phyloP scores from a whole-genome alignment of 306 rosid species.

The Carpinus fangiana region DNA sequence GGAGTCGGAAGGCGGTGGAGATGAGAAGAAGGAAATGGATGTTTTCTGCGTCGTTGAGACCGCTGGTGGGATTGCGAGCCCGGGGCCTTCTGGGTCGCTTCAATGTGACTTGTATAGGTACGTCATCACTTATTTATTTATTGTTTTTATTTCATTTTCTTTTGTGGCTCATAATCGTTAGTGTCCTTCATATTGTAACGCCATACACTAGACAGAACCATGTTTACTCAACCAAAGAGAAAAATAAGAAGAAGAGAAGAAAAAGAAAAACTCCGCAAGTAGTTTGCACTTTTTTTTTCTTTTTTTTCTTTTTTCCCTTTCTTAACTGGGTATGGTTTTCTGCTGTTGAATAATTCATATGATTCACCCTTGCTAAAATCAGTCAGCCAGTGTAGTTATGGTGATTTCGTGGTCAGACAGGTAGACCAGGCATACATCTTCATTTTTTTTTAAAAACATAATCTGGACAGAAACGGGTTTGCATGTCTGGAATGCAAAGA shows the following conservation, averaged over 20 bases:
- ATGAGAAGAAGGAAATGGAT: slow-evolving; percentile 34
- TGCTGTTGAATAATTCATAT: not conserved
- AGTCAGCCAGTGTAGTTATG: slow-evolving; percentile 2
- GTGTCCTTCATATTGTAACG: not conserved
- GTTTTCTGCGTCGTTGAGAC: slow-evolving; percentile 78
- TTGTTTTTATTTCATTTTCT: not conserved
- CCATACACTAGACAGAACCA: not conserved
- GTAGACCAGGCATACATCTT: not conserved
- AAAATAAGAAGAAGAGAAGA: not conserved
- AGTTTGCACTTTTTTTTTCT: not conserved
- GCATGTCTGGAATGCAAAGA: not conserved
- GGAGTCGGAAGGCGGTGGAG: slow-evolving; percentile 34
- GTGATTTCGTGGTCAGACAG: slow-evolving; percentile 8
- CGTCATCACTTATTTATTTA: not conserved
- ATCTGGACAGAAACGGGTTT: not conserved
- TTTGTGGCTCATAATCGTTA: not conserved
- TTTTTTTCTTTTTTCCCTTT: not conserved
- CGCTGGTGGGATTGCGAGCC: slow-evolving; percentile 94
- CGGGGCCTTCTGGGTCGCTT: slow-evolving; percentile 90
- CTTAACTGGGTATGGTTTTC: not conserved
- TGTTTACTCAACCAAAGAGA: not conserved
- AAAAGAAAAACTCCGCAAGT: no score
- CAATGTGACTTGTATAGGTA: slow-evolving; percentile 94
- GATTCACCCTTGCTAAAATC: slow-evolving; percentile 19
- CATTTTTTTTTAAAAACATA: not conserved